Base-by-base conservation (phyloP, 768 basidiomycete genomes). In the Podaxis rugospora region DNA sequence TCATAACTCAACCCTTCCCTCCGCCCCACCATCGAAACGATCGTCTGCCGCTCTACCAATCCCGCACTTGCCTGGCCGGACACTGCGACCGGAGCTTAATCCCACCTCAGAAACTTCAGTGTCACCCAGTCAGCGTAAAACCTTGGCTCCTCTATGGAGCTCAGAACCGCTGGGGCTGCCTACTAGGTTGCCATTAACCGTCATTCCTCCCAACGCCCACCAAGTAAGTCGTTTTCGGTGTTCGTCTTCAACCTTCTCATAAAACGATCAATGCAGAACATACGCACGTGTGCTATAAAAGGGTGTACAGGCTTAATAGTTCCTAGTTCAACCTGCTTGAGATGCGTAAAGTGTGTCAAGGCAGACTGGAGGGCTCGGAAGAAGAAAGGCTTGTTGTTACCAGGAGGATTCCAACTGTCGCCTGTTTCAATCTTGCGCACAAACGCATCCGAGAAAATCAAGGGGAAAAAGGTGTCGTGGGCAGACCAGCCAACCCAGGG, bases 401-500 rank as follows among this genome's bases (percentile, higher is more conserved):
- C 28, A 10, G 35, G 46, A n/a, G 11, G 2, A 2, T 32, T 42
- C 16, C 39, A 23, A 4, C 14, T 1, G 7, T 23, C 47, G 11
- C 55, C 35, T 50, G 16, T 51, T 14, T 57, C 51, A 27, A 55
- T 53, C 14, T 27, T 49, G 37, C 60, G 53, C 18, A 42, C 25
- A 28, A n/a, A 49, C 10, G 10, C 16, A 21, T 27, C 35, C 5
- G n/a, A 16, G 21, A 63, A 55, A 42, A 42, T 42, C 7, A 68
- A 66, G 52, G 67, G 65, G 60, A 75, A 73, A 59, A 64, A 66
- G 0, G 76, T 78, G 9, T 69, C 72, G 18, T 78, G 77, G 77
- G 71, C 72, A 14, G 76, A 75, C 54, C 63, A 67, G 37, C 35
- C 9, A 55, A 39, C n/a, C 37, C 27, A 18, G 46, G 46, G 47